phyloP scores from a whole-genome alignment of 192 early-diverging fungal species.

The Dissophora ornata region DNA sequence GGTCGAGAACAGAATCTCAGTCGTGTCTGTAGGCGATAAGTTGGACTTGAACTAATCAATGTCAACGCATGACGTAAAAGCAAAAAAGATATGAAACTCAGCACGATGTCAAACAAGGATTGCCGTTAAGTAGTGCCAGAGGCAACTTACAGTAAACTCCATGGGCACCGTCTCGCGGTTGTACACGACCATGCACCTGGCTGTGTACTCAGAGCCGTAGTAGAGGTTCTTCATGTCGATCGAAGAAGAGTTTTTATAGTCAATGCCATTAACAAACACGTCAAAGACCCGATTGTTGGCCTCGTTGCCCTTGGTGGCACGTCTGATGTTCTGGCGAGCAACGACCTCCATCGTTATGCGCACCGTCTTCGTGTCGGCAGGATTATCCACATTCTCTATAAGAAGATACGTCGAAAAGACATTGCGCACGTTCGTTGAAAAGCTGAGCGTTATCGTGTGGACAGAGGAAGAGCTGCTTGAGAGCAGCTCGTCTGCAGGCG shows the following conservation, averaged over 20 bases:
- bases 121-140: too few species aligned
- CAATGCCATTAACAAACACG: constrained; percentile 75
- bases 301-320: constrained; percentile 41
- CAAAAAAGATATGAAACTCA: too few species aligned
- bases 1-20: constrained; percentile 82
- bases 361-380: constrained; percentile 77
- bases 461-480: constrained; percentile 38
- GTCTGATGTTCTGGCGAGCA: constrained; percentile 60
- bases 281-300: constrained; percentile 76
- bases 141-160: constrained; percentile 78
- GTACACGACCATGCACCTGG: constrained; percentile 76
- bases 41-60: constrained; percentile 67
- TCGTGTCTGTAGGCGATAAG: constrained; percentile 67
- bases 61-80: not conserved
- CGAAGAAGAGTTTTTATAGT: constrained; percentile 57
- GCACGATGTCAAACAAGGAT: too few species aligned
- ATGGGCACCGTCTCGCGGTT: constrained; percentile 80
- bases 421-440: constrained; percentile 68
- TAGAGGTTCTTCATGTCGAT: constrained; percentile 79
- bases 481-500: constrained; percentile 32
- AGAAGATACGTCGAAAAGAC: constrained; percentile 78
- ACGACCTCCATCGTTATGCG: constrained; percentile 75
- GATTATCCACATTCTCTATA: constrained; percentile 80
- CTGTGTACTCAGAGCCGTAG: constrained; percentile 78
- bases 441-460: constrained; percentile 69